phyloP scores from a whole-genome alignment of 2,329 filamentous ascomycete species.

The Drechslerella stenobrocha region DNA sequence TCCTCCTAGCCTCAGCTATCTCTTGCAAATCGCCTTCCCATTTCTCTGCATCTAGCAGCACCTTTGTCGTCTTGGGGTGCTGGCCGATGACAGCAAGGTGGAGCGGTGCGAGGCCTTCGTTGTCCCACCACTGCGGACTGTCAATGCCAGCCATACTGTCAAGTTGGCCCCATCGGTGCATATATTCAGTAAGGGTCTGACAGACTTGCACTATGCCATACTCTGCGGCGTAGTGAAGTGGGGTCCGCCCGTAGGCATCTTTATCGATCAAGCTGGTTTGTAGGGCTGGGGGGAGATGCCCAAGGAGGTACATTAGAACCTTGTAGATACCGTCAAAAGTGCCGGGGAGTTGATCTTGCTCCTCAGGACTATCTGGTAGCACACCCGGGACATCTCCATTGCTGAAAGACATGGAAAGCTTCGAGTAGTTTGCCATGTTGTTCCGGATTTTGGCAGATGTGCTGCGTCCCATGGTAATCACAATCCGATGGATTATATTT shows the following conservation, averaged over 20 bases:
- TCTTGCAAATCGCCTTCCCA: constrained; percentile 70
- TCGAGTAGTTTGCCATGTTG: constrained; percentile 59
- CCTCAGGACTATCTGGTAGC: constrained; percentile 27
- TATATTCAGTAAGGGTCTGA: constrained; percentile 79
- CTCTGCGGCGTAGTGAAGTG: constrained; percentile 90
- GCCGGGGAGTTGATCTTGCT: constrained; percentile 36
- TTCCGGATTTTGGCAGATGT: constrained; percentile 61
- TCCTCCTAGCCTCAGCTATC: constrained; percentile 65
- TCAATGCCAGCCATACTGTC: constrained; percentile 84
- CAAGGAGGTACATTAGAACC: constrained; percentile 62
- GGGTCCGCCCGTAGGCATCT: constrained; percentile 79
- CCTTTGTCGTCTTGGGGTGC: constrained; percentile 80
- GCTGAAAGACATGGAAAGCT: constrained; percentile 56
- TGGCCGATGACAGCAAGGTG: constrained; percentile 91
- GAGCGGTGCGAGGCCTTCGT: constrained; percentile 84
- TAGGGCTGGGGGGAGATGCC: constrained; percentile 70
- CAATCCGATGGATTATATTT: constrained; percentile 87
- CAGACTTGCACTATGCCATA: constrained; percentile 93
- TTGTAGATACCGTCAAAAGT: constrained; percentile 44
- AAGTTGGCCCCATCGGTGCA: constrained; percentile 88
- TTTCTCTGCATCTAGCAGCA: constrained; percentile 77
- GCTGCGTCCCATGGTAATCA: constrained; percentile 85
- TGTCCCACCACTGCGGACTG: constrained; percentile 84
- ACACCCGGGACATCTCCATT: constrained; percentile 9
- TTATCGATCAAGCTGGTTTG: constrained; percentile 67